These are phyloP conservation scores for Fusarium chlamydosporum DNA, from an alignment of 2,329 filamentous ascomycete species.

Conservation along the genomic window DNA sequence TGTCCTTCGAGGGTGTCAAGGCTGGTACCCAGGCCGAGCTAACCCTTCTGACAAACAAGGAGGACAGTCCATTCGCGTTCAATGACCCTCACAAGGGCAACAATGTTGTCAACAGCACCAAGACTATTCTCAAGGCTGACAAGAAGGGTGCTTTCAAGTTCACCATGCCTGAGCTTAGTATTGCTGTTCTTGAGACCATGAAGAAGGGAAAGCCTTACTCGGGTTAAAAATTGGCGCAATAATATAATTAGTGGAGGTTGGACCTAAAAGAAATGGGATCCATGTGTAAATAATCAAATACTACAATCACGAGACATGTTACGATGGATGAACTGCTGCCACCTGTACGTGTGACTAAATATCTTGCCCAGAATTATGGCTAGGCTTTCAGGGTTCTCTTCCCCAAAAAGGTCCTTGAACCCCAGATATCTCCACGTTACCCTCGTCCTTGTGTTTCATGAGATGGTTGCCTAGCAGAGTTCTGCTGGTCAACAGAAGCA, in stretches of 20 bases:
- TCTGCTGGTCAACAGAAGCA: too few relatives aligned
- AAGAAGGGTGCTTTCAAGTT: slow-evolving; percentile 66
- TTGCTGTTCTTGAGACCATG: slow-evolving; percentile 67
- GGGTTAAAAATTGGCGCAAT: background rate
- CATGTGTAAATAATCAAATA: background rate
- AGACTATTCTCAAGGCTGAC: slow-evolving; percentile 58
- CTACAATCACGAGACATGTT: background rate
- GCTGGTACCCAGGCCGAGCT: slow-evolving; percentile 59
- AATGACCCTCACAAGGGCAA: slow-evolving; percentile 62
- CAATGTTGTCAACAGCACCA: slow-evolving; percentile 65
- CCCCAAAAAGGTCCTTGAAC: too few relatives aligned
- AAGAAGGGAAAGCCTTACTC: slow-evolving; percentile 24
- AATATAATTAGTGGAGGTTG: too few relatives aligned
- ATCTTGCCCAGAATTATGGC: too few relatives aligned
- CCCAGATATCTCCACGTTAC: too few relatives aligned
- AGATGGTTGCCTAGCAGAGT: too few relatives aligned
- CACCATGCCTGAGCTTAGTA: slow-evolving; percentile 66
- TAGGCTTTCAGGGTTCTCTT: too few relatives aligned
- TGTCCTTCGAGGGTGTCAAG: slow-evolving; percentile 62
- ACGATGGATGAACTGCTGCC: background rate
- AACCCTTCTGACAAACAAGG: slow-evolving; percentile 61
- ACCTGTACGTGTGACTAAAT: too few relatives aligned
- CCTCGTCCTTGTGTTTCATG: too few relatives aligned
- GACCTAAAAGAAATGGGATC: fast-evolving
- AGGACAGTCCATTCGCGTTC: slow-evolving; percentile 58